Percentiles rank a stretch among this genome's conserved stretches.
Evolutionary conservation across 768 basidiomycete genomes (phyloP).

Genomic region (Collybiopsis luxurians): DNA sequence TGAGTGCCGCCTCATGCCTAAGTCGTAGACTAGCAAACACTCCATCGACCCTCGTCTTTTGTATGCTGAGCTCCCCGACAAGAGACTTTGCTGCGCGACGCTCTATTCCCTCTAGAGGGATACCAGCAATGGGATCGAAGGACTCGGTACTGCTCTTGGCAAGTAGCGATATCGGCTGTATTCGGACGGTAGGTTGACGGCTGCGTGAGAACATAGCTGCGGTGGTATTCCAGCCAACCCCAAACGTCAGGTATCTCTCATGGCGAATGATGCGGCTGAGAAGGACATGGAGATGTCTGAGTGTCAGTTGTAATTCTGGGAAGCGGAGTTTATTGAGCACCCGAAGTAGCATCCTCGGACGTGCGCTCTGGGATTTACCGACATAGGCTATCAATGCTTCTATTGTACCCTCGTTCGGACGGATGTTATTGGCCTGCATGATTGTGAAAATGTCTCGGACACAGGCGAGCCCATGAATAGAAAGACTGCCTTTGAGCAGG

Average conservation of each 20-base stretch:
- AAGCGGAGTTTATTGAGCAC: conserved; percentile 45
- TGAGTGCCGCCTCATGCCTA: conserved; percentile 54
- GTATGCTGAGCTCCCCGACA: conserved; percentile 36
- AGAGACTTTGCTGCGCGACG: conserved; percentile 16
- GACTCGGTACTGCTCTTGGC: conserved; percentile 21
- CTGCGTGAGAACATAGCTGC: conserved; percentile 36
- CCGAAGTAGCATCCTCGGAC: conserved; percentile 45
- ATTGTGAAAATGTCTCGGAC: conserved; percentile 46
- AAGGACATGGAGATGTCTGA: conserved; percentile 56
- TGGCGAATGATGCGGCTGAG: conserved; percentile 49
- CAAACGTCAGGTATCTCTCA: conserved; percentile 44
- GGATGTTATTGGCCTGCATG: conserved; percentile 51
- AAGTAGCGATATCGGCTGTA: conserved; percentile 9
- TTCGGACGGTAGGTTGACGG: conserved; percentile 17
- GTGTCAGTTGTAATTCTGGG: conserved; percentile 40
- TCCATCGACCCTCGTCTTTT: conserved; percentile 40
- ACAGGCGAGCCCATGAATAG: conserved; percentile 44
- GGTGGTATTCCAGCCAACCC: conserved; percentile 44
- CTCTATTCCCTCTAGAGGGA: conserved; percentile 26
- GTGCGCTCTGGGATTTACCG: conserved; percentile 36
- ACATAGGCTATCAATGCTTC: conserved; percentile 56
- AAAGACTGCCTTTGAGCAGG: conserved; percentile 49
- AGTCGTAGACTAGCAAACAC: conserved; percentile 62
- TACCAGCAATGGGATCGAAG: conserved; percentile 52
- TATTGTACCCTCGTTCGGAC: conserved; percentile 52